These are phyloP conservation scores for Aspergillus conjunctus DNA, from an alignment of 495 filamentous ascomycete species.

Conservation along the genomic window DNA sequence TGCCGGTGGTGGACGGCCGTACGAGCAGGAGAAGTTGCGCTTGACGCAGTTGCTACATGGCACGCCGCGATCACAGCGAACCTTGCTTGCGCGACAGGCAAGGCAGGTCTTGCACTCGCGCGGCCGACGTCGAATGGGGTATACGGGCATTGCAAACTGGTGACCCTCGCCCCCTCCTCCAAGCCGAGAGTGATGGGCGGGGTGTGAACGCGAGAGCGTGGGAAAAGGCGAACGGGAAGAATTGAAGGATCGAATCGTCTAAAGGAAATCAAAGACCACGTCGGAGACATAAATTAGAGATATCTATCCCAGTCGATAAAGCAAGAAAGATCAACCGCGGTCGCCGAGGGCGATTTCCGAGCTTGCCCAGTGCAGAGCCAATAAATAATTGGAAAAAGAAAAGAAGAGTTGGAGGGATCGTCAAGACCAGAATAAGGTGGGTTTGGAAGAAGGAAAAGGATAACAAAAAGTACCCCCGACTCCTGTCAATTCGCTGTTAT, in stretches of 20 bases:
- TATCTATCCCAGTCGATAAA: no score
- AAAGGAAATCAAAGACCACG: no score
- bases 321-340: no score
- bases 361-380: no score
- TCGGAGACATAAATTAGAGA: no score
- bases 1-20: conserved; percentile 61
- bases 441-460: neutral
- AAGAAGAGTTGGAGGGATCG: no score
- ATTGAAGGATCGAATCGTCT: no score
- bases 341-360: no score
- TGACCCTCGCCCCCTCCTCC: conserved; percentile 25
- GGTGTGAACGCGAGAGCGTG: conserved; percentile 21
- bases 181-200: conserved; percentile 11
- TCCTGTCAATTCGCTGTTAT: neutral
- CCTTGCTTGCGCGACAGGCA: conserved; percentile 52
- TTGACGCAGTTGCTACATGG: conserved; percentile 76
- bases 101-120: conserved; percentile 54
- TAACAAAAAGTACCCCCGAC: neutral
- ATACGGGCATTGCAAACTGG: conserved; percentile 34
- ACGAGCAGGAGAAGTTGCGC: conserved; percentile 68
- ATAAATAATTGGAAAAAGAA: no score
- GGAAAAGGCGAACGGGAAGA: neutral
- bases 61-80: conserved; percentile 72
- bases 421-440: neutral
- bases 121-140: conserved; percentile 49